Evolutionary conservation across 495 filamentous ascomycete genomes (phyloP).

Genomic region (Penicillium lividum): DNA sequence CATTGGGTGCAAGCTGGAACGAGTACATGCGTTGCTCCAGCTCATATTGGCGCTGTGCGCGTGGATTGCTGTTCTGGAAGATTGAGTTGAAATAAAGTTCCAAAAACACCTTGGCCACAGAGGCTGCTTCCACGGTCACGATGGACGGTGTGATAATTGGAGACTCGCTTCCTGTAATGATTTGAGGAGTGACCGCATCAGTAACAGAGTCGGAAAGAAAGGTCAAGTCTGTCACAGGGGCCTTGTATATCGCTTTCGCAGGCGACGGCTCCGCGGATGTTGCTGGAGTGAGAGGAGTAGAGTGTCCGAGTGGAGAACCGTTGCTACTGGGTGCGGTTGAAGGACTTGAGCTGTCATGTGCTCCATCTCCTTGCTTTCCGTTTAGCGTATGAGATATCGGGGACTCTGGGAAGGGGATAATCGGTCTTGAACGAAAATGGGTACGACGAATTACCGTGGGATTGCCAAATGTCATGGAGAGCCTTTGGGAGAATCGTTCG

Average conservation of each 20-base stretch:
- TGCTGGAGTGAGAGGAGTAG: slow-evolving; percentile 38
- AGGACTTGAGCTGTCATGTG: slow-evolving; percentile 41
- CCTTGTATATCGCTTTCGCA: slow-evolving; percentile 20
- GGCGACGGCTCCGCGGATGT: slow-evolving; percentile 37
- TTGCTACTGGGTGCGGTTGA: slow-evolving; percentile 39
- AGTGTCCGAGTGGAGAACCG: slow-evolving; percentile 33
- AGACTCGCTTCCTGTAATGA: slow-evolving; percentile 21
- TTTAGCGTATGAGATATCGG: slow-evolving; percentile 10
- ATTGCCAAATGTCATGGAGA: slow-evolving; percentile 52
- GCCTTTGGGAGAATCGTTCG: slow-evolving; percentile 48
- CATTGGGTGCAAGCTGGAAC: slow-evolving; percentile 52
- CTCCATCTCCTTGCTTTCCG: slow-evolving; percentile 29
- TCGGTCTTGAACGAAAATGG: slow-evolving; percentile 45
- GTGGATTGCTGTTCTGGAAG: slow-evolving; percentile 54
- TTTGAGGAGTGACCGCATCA: slow-evolving; percentile 3
- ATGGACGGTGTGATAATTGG: slow-evolving; percentile 55
- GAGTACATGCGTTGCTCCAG: slow-evolving; percentile 64
- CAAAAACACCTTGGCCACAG: slow-evolving; percentile 81
- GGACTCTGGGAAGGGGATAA: slow-evolving; percentile 32
- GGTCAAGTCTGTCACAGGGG: slow-evolving; percentile 8
- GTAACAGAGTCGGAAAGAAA: slow-evolving; percentile 9
- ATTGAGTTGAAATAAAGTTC: slow-evolving; percentile 79
- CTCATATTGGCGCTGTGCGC: slow-evolving; percentile 65
- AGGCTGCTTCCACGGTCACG: slow-evolving; percentile 71
- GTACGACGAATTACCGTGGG: slow-evolving; percentile 57